Evolutionary conservation across 371 early-diverging fungal species (phyloP), one percentile per base, ranked within the genome.

Genomic region (Pancytospora epiphaga): DNA sequence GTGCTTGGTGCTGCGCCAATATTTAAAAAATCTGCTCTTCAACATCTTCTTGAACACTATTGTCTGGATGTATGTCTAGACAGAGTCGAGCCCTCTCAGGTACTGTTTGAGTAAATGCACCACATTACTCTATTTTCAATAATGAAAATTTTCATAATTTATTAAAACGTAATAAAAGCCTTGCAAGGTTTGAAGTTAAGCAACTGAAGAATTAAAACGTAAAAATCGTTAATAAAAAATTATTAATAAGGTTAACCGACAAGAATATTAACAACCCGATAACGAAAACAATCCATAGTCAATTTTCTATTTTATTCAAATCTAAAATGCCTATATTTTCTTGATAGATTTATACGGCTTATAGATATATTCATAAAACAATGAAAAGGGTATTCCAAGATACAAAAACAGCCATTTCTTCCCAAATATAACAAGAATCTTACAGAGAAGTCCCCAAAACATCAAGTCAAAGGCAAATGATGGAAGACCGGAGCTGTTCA

Each of bases 291-390:
- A n/a, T n/a, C n/a, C n/a, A n/a, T n/a, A n/a, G n/a, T n/a, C n/a
- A n/a, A n/a, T n/a, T n/a, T n/a, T n/a, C n/a, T n/a, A n/a, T n/a
- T 43, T 43, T 43, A 43, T 43, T 43, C 22, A 43, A 22, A 43
- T 15, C 15, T 22, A 22, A 22, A 15, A 22, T 22, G 47, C 47
- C 47, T 43, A 43, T 43, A 43, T 43, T 43, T 43, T 43, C 29
- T 62, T 62, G 9, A 62, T 6, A 4, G 9, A 33, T 52, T 62
- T 62, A 25, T 62, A 62, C 12, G 52, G 52, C 36, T 50, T 62
- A 43, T 57, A 62, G 3, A 62, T 27, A 25, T 52, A 52, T 52
- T 62, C 63, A 25, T 27, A 25, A 32, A 62, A 50, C 56, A 62
- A 57, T 12, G 63, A 62, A 52, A 62, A 3, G 12, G 36, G 9